Conservation (phyloP, 345 rosid genomes). For the Melaleuca alternifolia region DNA sequence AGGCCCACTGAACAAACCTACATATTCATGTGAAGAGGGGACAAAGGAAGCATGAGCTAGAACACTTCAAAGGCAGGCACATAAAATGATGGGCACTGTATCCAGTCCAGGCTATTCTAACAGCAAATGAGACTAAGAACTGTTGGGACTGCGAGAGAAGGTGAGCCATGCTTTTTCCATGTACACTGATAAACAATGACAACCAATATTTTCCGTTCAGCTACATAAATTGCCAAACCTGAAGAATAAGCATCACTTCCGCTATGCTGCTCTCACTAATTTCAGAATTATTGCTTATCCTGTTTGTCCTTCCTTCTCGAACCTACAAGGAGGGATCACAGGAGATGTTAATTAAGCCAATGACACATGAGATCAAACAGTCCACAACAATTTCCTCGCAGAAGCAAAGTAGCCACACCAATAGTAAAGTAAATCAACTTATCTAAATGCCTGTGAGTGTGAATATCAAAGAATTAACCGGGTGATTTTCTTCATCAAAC, state of each 20-base stretch:
- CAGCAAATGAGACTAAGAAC: not conserved
- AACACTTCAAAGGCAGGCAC: not conserved
- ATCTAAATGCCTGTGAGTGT: not conserved
- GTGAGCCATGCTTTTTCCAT: not conserved
- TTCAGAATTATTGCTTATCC: constrained; percentile 29
- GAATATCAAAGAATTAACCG: not conserved
- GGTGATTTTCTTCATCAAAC: not conserved
- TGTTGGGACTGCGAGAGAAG: not conserved
- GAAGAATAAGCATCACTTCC: constrained; percentile 92
- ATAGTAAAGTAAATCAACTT: not conserved
- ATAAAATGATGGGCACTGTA: not conserved
- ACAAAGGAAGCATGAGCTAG: not conserved
- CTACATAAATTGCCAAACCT: constrained; percentile 32
- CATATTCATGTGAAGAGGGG: not conserved
- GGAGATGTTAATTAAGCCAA: not conserved
- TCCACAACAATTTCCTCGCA: not conserved
- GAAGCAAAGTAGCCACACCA: not conserved
- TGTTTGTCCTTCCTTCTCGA: constrained; percentile 77
- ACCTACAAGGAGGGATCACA: constrained; percentile 32
- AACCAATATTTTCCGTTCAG: not conserved
- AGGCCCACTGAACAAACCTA: constrained; percentile 47
- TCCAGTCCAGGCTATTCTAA: not conserved
- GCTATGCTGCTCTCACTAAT: constrained; percentile 33
- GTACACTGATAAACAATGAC: not conserved
- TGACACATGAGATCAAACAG: not conserved